Base-by-base conservation (phyloP, 2,329 filamentous ascomycete species). In the Leptographium procerum region DNA sequence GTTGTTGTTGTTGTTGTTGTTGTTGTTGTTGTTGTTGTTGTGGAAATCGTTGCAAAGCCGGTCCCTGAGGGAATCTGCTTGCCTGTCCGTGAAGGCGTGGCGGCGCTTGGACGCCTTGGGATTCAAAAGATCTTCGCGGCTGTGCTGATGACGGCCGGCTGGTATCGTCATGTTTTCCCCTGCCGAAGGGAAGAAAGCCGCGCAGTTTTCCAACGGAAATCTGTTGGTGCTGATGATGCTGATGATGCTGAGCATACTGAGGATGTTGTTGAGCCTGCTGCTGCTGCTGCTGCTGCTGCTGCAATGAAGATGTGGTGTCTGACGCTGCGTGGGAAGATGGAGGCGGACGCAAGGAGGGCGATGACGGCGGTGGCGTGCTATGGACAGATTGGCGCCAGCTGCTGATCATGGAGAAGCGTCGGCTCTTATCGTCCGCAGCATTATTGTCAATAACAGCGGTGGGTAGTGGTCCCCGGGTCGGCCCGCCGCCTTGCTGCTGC, bases 271-370 rank as follows among this genome's bases (percentile, higher is more conserved):
- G 36, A 3, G 6, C 26, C 5, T 22, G 33, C 45, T 57, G 34
- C 28, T 62, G 60, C 22, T 56, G 57, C 22, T 50, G 58, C 10
- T 33, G 40, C 33, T 63, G 64, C 54, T 63, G 65, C n/a, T 28
- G 47, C 26, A 29, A 9, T 6, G 47, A 28, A 6, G 47, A 19
- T 9, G 26, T 50, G 19, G 36, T 34, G n/a, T 33, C 31, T 14
- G 45, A 33, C 16, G 45, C 34, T 14, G 48, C 26, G 11, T 45
- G 22, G n/a, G 24, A 19, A 14, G 31, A 9, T 10, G 31, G n/a
- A 19, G 19, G 16, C 16, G 47, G 47, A 24, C 24, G 24, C 13
- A 47, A 2, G 4, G 24, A 26, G 47, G 14, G 24, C 13, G 47
- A 50, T 6, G 47, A 50, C 7, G 60, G 16, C 19, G 62, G 60